Percentiles rank a stretch among this genome's conserved stretches.
These are phyloP conservation scores for Spiraea crenata DNA, from an alignment of 331 rosid genomes.

Conservation along the genomic window DNA sequence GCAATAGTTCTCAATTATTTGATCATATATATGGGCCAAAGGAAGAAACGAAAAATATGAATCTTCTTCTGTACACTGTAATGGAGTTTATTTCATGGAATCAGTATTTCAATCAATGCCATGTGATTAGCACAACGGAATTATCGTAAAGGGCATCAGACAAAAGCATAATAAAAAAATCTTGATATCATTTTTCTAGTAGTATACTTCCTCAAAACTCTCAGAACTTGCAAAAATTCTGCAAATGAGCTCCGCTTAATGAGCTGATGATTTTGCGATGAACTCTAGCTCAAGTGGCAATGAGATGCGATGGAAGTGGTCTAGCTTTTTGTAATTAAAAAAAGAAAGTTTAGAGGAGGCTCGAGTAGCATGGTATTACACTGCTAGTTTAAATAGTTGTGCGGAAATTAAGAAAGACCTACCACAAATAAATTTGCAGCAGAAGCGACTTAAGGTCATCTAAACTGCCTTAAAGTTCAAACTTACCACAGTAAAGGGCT, in stretches of 20 bases:
- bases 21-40: conserved; percentile 89
- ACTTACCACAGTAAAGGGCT: too few species aligned
- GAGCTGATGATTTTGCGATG: conserved; percentile 27
- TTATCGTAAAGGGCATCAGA: background rate
- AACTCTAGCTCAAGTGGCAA: too few species aligned
- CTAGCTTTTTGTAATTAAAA: too few species aligned
- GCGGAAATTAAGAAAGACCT: conserved; percentile 22
- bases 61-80: conserved; percentile 70
- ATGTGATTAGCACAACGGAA: background rate
- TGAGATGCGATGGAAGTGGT: too few species aligned
- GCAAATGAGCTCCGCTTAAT: conserved; percentile 40
- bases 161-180: background rate
- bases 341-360: too few species aligned
- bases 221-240: background rate
- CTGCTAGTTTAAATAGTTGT: too few species aligned
- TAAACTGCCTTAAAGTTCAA: too few species aligned
- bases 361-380: too few species aligned
- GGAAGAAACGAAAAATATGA: conserved; percentile 93
- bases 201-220: background rate
- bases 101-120: conserved; percentile 8
- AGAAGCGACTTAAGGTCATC: too few species aligned
- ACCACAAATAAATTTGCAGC: background rate
- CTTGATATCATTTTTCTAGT: background rate
- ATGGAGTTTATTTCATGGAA: conserved; percentile 9
- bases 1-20: conserved; percentile 82